These are phyloP conservation scores for Hericium coralloides DNA, from an alignment of 768 basidiomycete genomes.

Conservation along the genomic window DNA sequence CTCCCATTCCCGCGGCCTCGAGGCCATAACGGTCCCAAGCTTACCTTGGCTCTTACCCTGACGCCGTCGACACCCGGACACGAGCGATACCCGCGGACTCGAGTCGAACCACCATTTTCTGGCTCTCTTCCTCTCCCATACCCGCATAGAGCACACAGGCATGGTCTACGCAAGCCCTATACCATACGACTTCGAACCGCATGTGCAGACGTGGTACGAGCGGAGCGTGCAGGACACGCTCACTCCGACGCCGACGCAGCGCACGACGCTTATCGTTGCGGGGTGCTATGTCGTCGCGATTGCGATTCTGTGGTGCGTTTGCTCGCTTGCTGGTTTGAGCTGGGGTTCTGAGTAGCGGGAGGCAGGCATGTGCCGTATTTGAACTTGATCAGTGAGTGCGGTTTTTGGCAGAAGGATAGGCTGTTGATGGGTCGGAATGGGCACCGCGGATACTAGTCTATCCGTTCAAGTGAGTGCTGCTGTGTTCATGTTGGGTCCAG, in stretches of 20 bases:
- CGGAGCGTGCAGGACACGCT: constrained; percentile 25
- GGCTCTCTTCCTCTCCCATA: no score
- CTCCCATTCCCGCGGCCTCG: no score
- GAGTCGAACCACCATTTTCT: no score
- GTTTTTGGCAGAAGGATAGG: background rate
- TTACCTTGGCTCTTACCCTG: no score
- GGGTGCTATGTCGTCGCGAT: constrained; percentile 67
- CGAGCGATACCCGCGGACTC: no score
- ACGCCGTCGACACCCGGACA: no score
- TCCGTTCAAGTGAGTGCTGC: constrained; percentile 77
- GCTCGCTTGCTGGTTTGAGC: background rate
- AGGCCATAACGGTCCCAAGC: no score
- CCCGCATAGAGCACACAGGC: no score
- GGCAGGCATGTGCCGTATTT: constrained; percentile 71
- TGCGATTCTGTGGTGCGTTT: constrained; percentile 67
- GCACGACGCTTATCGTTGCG: constrained; percentile 71
- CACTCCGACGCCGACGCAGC: constrained; percentile 65
- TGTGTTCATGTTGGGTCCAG: background rate
- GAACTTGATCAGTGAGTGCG: constrained; percentile 59
- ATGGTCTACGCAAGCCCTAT: no score
- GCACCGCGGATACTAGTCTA: constrained; percentile 49
- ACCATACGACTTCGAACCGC: background rate
- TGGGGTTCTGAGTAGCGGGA: background rate
- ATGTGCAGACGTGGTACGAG: constrained; percentile 5
- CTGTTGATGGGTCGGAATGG: background rate